Base-by-base conservation (phyloP, 441 rosid genomes). In the Flueggea neowawraea region DNA sequence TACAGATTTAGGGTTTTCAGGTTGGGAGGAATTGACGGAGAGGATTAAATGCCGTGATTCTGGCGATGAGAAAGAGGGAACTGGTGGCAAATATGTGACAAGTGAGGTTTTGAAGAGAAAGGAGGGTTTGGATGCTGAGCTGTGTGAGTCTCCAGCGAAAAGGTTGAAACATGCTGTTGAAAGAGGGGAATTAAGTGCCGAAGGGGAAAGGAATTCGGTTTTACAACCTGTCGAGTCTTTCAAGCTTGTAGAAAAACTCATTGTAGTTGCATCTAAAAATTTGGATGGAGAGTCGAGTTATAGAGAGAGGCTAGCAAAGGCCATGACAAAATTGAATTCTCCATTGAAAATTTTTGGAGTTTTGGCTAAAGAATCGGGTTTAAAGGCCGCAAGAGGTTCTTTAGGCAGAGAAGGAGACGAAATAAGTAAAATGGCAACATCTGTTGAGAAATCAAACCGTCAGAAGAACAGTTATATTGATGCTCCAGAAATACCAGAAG, bases 1-100 rank as follows among this genome's bases (percentile, higher is more conserved):
- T 60, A 61, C 74, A 50, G 77, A 82, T 61, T 36, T 70, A 74
- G 80, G n/a, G n/a, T n/a, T 69, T 71, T 57, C 54, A 11, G 3
- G 78, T 57, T 61, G 51, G 50, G 28, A 22, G 63, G 79, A 71
- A 57, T 36, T 60, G 52, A 63, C 77, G 6, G 78, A 52, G 67
- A 62, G 56, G 54, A 32, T 53, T 28, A 72, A 33, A 6, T 8
- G 31, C 32, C 58, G 16, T 22, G 49, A 54, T 57, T 32, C 4
- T n/a, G 52, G 44, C 58, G 31, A 4, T 22, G 54, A 55, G 1
- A 52, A 12, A 17, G 33, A 43, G 68, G 66, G 43, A 56, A 58
- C 57, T 56, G 22, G 39, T 13, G 56, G 10, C 45, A 58, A 69
- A 45, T 65, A 16, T 10, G 69, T 57, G 16, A 45, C 52, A 31